Evolutionary conservation across 176 grass and related monocot genomes (phyloP), one percentile per base, ranked within the genome.

Genomic region (Aegilops speltoides): DNA sequence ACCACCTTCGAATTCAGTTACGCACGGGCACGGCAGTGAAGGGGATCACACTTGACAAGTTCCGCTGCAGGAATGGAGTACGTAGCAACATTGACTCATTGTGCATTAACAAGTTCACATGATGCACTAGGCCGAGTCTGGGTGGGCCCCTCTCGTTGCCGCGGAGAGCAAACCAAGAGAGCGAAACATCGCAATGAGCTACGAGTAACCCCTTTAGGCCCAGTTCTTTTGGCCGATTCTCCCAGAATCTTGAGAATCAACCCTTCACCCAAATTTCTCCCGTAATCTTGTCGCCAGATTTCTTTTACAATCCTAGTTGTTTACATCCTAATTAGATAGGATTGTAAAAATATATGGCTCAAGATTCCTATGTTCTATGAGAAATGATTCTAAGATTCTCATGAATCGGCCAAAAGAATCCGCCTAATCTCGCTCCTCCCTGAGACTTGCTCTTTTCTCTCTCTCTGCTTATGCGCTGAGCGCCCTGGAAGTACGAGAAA

Each of bases 101-200:
- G 16, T 74, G 28, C 60, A 34, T 91, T 87, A 84, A 80, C 67
- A 54, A 20, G 68, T 32, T 88, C 89, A 85, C 85, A 85, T 50
- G 89, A 85, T 50, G 89, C 82, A 54, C 77, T 76, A 24, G 20
- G 76, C 75, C 11, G 76, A 64, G 0, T 34, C 15, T 14, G 5
- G 20, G 36, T 17, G 73, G 62, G 22, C 8, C 80, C 23, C 60
- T 0, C 3, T 5, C 3, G 17, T 14, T 8, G 63, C 20, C 2
- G 56, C 19, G 50, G 50, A 19, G 50, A 54, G 16, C 16, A 54
- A 57, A 77, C 33, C 8, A 38, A 70, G 64, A 20, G 10, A 60
- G 10, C 60, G 19, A 17, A 10, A 46, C 52, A 17, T 6, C 6
- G 54, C 5, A 22, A 57, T 56, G 62, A 88, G 63, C 61, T 78